Percentiles rank a stretch among this genome's conserved stretches.
Evolutionary conservation across 768 basidiomycete genomes (phyloP).

Genomic region (Ephemerocybe angulata): DNA sequence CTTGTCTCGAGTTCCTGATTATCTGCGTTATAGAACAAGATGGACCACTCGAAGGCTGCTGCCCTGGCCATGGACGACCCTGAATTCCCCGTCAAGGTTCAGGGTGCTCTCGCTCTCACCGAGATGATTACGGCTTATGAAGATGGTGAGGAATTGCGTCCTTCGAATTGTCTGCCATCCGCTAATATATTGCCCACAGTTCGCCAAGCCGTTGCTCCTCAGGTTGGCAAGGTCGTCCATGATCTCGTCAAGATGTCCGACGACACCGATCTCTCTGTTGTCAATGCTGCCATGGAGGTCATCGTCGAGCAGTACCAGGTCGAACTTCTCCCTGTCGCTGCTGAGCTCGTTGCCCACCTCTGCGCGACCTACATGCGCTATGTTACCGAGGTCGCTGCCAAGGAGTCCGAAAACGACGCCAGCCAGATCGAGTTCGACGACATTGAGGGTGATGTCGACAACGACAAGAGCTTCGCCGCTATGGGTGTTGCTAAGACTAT

Average conservation of each 20-base stretch:
- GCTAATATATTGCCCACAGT: background rate
- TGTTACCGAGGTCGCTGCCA: constrained; percentile 59
- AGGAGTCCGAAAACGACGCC: constrained; percentile 40
- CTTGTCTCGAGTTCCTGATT: background rate
- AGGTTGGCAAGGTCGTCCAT: constrained; percentile 66
- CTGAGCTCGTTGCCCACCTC: constrained; percentile 75
- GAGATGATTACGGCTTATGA: constrained; percentile 67
- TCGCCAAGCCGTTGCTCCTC: constrained; percentile 3
- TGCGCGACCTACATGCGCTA: constrained; percentile 82
- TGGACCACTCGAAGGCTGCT: constrained; percentile 60
- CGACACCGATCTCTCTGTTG: constrained; percentile 83
- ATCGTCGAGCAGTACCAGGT: constrained; percentile 85
- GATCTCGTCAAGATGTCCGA: constrained; percentile 88
- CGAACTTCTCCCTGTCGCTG: constrained; percentile 81
- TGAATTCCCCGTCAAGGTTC: constrained; percentile 80
- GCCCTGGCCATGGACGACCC: constrained; percentile 69
- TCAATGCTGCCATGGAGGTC: constrained; percentile 79
- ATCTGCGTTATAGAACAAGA: constrained; percentile 48
- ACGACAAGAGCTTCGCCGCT: constrained; percentile 83
- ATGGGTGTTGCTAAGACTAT: constrained; percentile 89
- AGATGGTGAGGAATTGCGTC: constrained; percentile 50
- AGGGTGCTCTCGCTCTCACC: constrained; percentile 76
- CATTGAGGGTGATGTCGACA: constrained; percentile 56
- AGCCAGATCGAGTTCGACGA: constrained; percentile 55
- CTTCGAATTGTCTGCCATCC: too few relatives aligned